A percentile compares a stretch with the other conserved stretches of the same genome.
phyloP scores from a whole-genome alignment of 495 filamentous ascomycete genomes.

The Darksidea phi region DNA sequence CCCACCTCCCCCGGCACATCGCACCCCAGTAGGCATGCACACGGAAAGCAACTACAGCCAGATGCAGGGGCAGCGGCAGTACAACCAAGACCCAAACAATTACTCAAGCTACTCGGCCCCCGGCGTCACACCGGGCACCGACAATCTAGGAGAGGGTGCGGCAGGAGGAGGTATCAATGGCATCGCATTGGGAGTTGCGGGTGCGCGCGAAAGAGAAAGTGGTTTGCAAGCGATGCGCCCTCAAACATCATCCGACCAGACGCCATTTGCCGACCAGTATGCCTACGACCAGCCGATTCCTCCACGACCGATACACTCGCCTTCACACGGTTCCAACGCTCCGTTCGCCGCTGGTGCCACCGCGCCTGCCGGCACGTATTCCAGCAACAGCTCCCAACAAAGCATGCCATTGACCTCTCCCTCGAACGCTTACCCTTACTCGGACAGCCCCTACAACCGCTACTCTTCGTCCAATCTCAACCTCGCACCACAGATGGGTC shows the following conservation, averaged over 20 bases:
- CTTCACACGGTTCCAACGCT: slow-evolving; percentile 25
- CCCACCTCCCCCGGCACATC: slow-evolving; percentile 29
- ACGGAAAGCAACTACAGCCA: slow-evolving; percentile 25
- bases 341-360: slow-evolving; percentile 20
- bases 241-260: slow-evolving; percentile 10
- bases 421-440: slow-evolving; percentile 43
- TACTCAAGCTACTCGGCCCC: slow-evolving; percentile 28
- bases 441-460: slow-evolving; percentile 59
- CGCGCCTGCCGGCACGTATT: slow-evolving; percentile 31
- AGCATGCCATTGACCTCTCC: slow-evolving; percentile 42
- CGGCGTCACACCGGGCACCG: slow-evolving; percentile 68
- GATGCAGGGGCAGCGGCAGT: slow-evolving; percentile 18
- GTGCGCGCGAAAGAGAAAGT: slow-evolving; percentile 68
- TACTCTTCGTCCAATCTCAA: slow-evolving; percentile 58
- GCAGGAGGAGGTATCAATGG: slow-evolving; percentile 70
- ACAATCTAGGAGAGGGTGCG: slow-evolving; percentile 70
- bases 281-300: slow-evolving; percentile 9
- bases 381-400: slow-evolving; percentile 19
- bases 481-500: slow-evolving; percentile 48
- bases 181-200: slow-evolving; percentile 71
- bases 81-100: slow-evolving; percentile 15
- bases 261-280: slow-evolving; percentile 11
- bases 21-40: slow-evolving; percentile 27
- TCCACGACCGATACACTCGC: slow-evolving; percentile 22
- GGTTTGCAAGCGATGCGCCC: slow-evolving; percentile 64